Evolutionary conservation across 352 stramenopile species (phyloP), one percentile per base, ranked within the genome.

Genomic region (Globisporangium spiculum): DNA sequence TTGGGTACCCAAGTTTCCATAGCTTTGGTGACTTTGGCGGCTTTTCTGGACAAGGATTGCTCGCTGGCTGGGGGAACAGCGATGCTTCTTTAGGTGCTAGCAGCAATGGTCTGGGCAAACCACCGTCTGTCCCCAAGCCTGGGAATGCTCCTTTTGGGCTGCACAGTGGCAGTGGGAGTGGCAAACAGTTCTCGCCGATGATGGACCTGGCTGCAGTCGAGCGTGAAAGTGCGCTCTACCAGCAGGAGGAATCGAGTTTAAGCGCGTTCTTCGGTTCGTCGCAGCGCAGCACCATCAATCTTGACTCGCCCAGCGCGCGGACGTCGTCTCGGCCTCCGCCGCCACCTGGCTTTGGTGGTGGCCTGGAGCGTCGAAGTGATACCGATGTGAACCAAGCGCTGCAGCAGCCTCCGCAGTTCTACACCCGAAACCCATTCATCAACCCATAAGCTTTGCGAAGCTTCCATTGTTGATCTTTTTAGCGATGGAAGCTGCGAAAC

Each of bases 171-270:
- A 41, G 8, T 34, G 27, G 63, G 60, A 24, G 41, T 55, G 44
- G 53, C 30, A 26, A 8, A 6, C 50, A 67, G 7, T 91, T 88
- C 69, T 74, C 73, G 9, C 71, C 79, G 14, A 88, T 93, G 83
- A 69, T 76, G 34, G 83, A 93, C 58, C 75, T 94, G 76, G 83
- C 75, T 6, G 87, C 85, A 22, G 75, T 94, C 12, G 87, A 94
- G 66, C 81, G 76, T 8, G 83, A 90, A 50, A 89, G 75, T 27
- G 70, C 81, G 36, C 72, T 80, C 61, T 94, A 93, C 68, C 83
- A 90, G 66, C 83, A 90, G 34, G 75, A 83, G 27, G 75, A 78
- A 38, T 94, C 87, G 60, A 94, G 84, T 71, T 74, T 94, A 66
- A 94, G 84, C 38, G 75, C 83, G 2, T 88, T 94, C 56, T 76